A percentile compares a stretch with the other conserved stretches of the same genome.
These are phyloP conservation scores for Cyclotella kingstonii DNA, from an alignment of 108 stramenopile genomes.

Conservation along the genomic window DNA sequence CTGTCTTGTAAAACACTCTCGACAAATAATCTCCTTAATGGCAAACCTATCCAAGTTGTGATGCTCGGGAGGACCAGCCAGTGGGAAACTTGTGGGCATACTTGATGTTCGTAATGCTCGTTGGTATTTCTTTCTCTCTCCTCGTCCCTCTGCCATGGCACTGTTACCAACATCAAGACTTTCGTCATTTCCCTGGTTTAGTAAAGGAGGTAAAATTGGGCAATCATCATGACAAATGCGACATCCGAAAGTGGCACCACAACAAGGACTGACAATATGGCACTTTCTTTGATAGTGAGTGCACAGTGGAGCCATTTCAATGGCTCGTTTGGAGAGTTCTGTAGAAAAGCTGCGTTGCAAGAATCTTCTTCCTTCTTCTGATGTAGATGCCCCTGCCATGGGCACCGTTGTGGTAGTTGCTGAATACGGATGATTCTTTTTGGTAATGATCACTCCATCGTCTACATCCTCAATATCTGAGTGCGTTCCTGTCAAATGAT, in stretches of 20 bases:
- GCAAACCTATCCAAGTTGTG: conserved; percentile 73
- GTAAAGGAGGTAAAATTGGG: conserved; percentile 42
- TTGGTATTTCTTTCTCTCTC: conserved; percentile 20
- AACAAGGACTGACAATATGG: conserved; percentile 80
- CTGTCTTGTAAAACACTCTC: conserved; percentile 75
- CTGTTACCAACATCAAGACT: background rate
- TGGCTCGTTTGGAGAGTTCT: conserved; percentile 21
- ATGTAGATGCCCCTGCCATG: conserved; percentile 19
- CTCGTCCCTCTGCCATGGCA: conserved; percentile 1
- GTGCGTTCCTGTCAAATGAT: background rate
- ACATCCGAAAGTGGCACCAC: conserved; percentile 74
- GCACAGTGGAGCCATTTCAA: conserved; percentile 47
- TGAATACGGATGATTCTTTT: conserved; percentile 23
- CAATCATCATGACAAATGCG: conserved; percentile 89
- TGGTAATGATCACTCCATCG: background rate
- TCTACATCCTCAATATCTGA: background rate
- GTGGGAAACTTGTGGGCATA: conserved; percentile 34
- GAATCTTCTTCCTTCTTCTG: background rate
- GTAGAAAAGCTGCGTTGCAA: background rate
- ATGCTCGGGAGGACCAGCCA: conserved; percentile 62
- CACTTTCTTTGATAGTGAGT: conserved; percentile 83
- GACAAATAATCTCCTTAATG: conserved; percentile 76
- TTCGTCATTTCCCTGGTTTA: conserved; percentile 1
- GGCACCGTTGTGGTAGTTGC: conserved; percentile 33
- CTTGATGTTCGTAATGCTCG: conserved; percentile 24